A percentile compares a stretch with the other conserved stretches of the same genome.
Evolutionary conservation across 2,329 filamentous ascomycete genomes (phyloP).

Genomic region (Cercospora sp.): DNA sequence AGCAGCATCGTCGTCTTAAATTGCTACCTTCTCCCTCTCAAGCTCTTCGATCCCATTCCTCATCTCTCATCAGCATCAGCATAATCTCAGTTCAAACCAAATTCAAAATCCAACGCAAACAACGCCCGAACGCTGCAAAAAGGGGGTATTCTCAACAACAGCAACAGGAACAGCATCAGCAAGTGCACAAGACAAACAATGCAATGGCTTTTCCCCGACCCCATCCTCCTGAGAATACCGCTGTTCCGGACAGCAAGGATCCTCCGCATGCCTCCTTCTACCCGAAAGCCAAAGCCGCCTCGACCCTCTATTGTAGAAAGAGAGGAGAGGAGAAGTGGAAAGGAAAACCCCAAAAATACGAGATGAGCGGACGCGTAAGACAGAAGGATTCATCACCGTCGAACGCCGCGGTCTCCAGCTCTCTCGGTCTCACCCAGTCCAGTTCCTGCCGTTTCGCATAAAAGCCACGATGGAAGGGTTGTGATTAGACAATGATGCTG

Average conservation of each 20-base stretch:
- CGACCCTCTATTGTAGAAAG: background rate
- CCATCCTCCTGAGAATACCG: background rate
- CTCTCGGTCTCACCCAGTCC: background rate
- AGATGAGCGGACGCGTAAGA: background rate
- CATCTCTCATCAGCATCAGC: conserved; percentile 1
- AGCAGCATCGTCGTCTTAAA: conserved; percentile 9
- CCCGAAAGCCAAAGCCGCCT: conserved; percentile 7
- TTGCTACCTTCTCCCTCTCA: background rate
- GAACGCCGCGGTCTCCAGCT: background rate
- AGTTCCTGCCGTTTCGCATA: conserved; percentile 9
- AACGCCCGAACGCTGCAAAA: conserved; percentile 13
- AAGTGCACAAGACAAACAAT: background rate
- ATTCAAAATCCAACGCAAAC: background rate
- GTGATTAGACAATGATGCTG: conserved; percentile 1
- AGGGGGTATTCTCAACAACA: conserved; percentile 8
- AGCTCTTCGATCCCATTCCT: background rate
- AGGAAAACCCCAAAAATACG: background rate
- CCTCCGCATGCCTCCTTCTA: no score
- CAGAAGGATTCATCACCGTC: conserved; percentile 11
- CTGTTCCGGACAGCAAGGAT: conserved; percentile 1
- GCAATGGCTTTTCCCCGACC: conserved; percentile 5
- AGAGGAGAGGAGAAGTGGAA: background rate
- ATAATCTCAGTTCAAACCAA: background rate
- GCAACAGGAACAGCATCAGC: background rate
- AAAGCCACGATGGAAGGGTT: background rate